Percentiles rank a stretch among this genome's conserved stretches.
Conservation (phyloP, 371 early-diverging fungal species). For the Capniomyces stellatus region DNA sequence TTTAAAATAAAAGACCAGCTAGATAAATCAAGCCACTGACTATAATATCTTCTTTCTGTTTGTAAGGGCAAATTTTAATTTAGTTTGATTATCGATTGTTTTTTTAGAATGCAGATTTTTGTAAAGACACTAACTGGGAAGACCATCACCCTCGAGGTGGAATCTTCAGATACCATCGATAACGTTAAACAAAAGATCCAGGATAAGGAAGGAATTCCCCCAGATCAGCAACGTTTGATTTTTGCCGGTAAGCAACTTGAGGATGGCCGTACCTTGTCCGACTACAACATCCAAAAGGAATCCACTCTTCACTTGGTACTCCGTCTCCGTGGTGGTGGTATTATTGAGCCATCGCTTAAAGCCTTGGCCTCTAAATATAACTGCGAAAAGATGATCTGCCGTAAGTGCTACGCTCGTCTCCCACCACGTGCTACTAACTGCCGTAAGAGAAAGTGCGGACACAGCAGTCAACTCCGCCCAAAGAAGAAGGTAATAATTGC, state of each 20-base stretch:
- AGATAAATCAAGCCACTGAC: too few species aligned
- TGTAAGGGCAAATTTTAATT: neutral
- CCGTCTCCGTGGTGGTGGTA: slow-evolving; percentile 86
- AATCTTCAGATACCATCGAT: slow-evolving; percentile 87
- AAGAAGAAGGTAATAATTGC: slow-evolving; percentile 75
- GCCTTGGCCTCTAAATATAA: slow-evolving; percentile 96
- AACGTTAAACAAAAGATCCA: slow-evolving; percentile 96
- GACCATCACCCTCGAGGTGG: slow-evolving; percentile 96
- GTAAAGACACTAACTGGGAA: slow-evolving; percentile 98
- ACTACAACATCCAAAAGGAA: slow-evolving; percentile 90
- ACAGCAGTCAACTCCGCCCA: slow-evolving; percentile 96
- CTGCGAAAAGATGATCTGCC: slow-evolving; percentile 99
- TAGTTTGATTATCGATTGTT: neutral
- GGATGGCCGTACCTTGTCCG: slow-evolving; percentile 82
- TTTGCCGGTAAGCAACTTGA: slow-evolving; percentile 99
- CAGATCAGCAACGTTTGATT: slow-evolving; percentile 99
- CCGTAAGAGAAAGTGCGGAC: slow-evolving; percentile 99
- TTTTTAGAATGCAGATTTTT: slow-evolving; percentile 36
- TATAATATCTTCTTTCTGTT: too few species aligned
- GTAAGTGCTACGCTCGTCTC: slow-evolving; percentile 98
- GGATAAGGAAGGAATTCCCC: slow-evolving; percentile 99
- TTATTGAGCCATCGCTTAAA: slow-evolving; percentile 94
- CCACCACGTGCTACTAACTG: slow-evolving; percentile 99
- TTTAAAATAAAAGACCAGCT: too few species aligned
- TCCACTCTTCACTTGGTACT: slow-evolving; percentile 97